A percentile compares a stretch with the other conserved stretches of the same genome.
Evolutionary conservation across 192 early-diverging fungal species (phyloP).

Genomic region (Podochytrium sp.): DNA sequence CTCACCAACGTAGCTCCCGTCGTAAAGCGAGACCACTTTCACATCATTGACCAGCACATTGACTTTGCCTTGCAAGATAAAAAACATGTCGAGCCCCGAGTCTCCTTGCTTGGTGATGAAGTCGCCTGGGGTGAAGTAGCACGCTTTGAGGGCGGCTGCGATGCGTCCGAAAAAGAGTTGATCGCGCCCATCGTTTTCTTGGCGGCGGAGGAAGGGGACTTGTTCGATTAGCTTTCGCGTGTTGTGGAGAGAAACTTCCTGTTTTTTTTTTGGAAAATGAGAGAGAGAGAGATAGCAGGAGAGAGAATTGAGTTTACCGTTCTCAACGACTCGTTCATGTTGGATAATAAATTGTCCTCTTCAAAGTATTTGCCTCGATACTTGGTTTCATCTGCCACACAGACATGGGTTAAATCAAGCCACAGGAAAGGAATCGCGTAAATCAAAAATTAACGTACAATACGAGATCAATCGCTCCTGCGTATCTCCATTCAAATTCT

Average conservation of each 20-base stretch:
- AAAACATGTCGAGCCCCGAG: slow-evolving; percentile 33
- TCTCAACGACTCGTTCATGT: slow-evolving; percentile 24
- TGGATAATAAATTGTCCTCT: slow-evolving; percentile 19
- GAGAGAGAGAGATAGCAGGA: background rate
- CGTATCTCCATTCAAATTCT: slow-evolving; percentile 15
- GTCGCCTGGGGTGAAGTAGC: slow-evolving; percentile 35
- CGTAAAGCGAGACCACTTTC: slow-evolving; percentile 25
- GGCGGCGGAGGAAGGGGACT: slow-evolving; percentile 38
- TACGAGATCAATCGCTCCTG: background rate
- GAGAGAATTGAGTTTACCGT: background rate
- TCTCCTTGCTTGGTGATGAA: slow-evolving; percentile 37
- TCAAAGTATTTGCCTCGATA: slow-evolving; percentile 42
- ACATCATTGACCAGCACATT: slow-evolving; percentile 27
- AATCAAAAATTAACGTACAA: too few relatives aligned
- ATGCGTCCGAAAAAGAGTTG: slow-evolving; percentile 35
- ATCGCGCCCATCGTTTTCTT: slow-evolving; percentile 33
- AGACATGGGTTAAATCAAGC: slow-evolving; percentile 25
- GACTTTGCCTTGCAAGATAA: slow-evolving; percentile 35
- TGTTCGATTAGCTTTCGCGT: slow-evolving; percentile 34
- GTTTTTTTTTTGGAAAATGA: background rate
- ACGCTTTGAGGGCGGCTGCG: slow-evolving; percentile 27
- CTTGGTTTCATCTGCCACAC: slow-evolving; percentile 37
- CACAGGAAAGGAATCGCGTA: too few relatives aligned
- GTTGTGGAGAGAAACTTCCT: slow-evolving; percentile 40
- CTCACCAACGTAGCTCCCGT: slow-evolving; percentile 38